Evolutionary conservation across 345 rosid genomes (phyloP).

Genomic region (Limnanthes douglasii): DNA sequence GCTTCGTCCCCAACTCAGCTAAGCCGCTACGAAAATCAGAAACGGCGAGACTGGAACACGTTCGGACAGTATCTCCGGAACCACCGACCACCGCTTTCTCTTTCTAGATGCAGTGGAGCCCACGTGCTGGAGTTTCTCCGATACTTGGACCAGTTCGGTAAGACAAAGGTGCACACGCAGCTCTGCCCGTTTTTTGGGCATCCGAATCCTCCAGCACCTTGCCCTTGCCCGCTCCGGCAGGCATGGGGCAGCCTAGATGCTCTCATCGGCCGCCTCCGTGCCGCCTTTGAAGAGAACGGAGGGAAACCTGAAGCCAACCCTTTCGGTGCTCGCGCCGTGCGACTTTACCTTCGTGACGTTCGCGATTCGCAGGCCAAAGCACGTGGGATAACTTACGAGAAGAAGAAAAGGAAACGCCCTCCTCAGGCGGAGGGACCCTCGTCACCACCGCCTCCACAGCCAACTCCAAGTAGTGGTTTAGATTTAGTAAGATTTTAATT

Average conservation of each 20-base stretch:
- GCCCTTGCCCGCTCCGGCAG: conserved; percentile 63
- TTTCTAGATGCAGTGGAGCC: conserved; percentile 47
- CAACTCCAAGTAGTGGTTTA: no score
- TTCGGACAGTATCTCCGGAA: conserved; percentile 50
- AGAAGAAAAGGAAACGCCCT: conserved; percentile 60
- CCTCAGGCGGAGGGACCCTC: conserved; percentile 16
- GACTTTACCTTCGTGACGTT: conserved; percentile 53
- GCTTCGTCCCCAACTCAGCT: no score
- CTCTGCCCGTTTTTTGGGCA: conserved; percentile 53
- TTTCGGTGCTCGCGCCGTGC: conserved; percentile 49
- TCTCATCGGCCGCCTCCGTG: conserved; percentile 52
- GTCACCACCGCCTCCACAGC: conserved; percentile 14
- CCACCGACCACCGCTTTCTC: conserved; percentile 46
- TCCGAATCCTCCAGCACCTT: conserved; percentile 53
- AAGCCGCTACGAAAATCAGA: conserved; percentile 62
- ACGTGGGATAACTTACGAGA: conserved; percentile 59
- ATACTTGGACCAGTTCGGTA: conserved; percentile 57
- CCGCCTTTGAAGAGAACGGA: conserved; percentile 58
- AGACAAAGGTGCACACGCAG: conserved; percentile 52
- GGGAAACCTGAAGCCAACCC: conserved; percentile 58
- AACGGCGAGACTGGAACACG: conserved; percentile 70
- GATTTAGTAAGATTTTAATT: no score
- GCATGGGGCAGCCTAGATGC: conserved; percentile 78
- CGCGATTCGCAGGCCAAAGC: conserved; percentile 60
- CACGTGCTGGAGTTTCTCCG: conserved; percentile 66